Conservation (phyloP, 2,329 filamentous ascomycete species). For the Reticulascus tulasneorum region DNA sequence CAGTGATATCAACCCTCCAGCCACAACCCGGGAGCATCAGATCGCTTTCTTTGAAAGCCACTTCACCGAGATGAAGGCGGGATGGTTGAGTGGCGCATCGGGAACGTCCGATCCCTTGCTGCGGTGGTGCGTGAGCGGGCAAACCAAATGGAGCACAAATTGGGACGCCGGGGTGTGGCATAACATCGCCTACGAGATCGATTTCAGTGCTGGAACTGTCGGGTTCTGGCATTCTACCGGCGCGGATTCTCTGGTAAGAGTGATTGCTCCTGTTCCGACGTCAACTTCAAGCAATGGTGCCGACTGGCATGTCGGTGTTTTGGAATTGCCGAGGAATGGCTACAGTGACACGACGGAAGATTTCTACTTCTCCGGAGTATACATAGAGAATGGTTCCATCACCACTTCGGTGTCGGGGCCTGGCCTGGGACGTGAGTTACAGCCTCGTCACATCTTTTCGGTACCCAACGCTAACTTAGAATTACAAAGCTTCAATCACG, state of each 20-base stretch:
- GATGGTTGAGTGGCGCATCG: constrained; percentile 48
- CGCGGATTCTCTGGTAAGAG: constrained; percentile 49
- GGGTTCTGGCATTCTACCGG: constrained; percentile 69
- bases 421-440: constrained; percentile 1
- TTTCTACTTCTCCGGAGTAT: constrained; percentile 70
- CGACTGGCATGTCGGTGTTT: constrained; percentile 70
- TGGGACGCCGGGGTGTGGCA: constrained; percentile 66
- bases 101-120: constrained; percentile 48
- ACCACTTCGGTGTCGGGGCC: constrained; percentile 23
- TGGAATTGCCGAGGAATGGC: constrained; percentile 58
- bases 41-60: constrained; percentile 62
- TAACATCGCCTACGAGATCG: constrained; percentile 71
- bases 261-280: constrained; percentile 56
- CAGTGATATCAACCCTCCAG: constrained; percentile 55
- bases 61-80: constrained; percentile 72
- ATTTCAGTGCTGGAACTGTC: constrained; percentile 60
- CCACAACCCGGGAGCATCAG: constrained; percentile 63
- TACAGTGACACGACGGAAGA: constrained; percentile 56
- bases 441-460: too few species aligned
- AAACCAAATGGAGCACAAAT: constrained; percentile 58
- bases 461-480: too few species aligned
- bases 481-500: too few species aligned
- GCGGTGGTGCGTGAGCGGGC: constrained; percentile 60
- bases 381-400: constrained; percentile 50
- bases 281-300: constrained; percentile 62